Base-by-base conservation (phyloP, 1,284 basidiomycete genomes). In the Peniophora sp. region DNA sequence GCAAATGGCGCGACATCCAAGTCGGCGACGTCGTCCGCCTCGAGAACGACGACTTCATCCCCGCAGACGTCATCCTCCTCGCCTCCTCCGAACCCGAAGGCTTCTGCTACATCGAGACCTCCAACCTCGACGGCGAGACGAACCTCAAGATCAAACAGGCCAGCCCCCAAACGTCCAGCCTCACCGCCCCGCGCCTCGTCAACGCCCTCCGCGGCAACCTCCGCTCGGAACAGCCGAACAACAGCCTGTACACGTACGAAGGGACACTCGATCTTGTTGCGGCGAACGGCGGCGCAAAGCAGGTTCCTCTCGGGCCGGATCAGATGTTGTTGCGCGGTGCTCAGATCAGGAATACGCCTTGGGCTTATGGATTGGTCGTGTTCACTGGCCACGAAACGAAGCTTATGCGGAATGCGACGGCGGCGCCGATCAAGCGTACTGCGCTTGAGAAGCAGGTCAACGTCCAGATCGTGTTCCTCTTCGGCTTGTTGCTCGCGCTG, bases 141-240 rank as follows among this genome's bases (percentile, higher is more conserved):
- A 99, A 99, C 63, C 76, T 99, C 58, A 99, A 99, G 74, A 98
- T 99, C 70, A 98, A 99, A 66, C 95, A 99, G 69, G 92, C 92
- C 0, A 88, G 88, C 15, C 76, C 90, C 0, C 83, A 91, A 23
- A 97, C 95, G 0, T 72, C 90, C 0, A 62, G 75, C 11, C 74
- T 97, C 41, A 93, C 85, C 10, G 81, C 88, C 1, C 93, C 96
- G 0, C 72, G 82, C 14, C 76, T 86, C 2, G 86, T 92, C 22
- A 77, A 79, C 6, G 68, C 81, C 2, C 74, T 99, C 1, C 83
- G 82, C 18, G 97, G 97, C 3, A 82, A 88, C 37, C 72, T 99
- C 24, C 81, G 89, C 41, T 96, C 92, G 2, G 97, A 99, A 67
- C 92, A 97, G 52, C 97, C 97, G 12, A 99, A 99, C 68, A 97